A percentile compares a stretch with the other conserved stretches of the same genome.
Evolutionary conservation across 1,284 basidiomycete genomes (phyloP).

Genomic region (Acaromyces ingoldii): DNA sequence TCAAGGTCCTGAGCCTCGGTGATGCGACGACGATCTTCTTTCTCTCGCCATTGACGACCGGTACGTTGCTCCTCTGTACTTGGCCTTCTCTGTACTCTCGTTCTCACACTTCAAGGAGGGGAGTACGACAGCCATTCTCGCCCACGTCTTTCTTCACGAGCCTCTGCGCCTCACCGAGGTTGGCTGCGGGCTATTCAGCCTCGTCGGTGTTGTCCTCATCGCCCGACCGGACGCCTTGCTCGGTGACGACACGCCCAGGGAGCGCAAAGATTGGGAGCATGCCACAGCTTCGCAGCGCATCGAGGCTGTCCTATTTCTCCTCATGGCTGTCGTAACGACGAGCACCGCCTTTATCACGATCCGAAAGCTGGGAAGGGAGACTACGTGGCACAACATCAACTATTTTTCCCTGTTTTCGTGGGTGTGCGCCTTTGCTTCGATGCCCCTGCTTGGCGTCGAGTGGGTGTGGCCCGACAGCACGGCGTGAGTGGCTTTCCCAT

Average conservation of each 20-base stretch:
- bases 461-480: no score
- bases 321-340: constrained; percentile 1
- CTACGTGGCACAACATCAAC: no score
- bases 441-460: no score
- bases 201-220: constrained; percentile 9
- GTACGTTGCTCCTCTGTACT: no score
- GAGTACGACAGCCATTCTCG: no score
- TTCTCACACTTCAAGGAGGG: no score
- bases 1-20: constrained; percentile 3
- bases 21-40: constrained; percentile 9
- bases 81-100: no score
- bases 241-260: constrained; percentile 13
- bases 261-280: constrained; percentile 8
- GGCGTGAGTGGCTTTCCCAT: no score
- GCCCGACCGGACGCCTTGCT: constrained; percentile 7
- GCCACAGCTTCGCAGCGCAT: no score
- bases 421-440: no score
- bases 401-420: constrained; percentile 11
- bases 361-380: no score
- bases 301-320: not conserved
- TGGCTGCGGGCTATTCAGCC: not conserved
- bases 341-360: no score
- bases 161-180: constrained; percentile 3
- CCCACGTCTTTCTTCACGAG: constrained; percentile 4
- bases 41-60: constrained; percentile 8